phyloP scores from a whole-genome alignment of 1,284 basidiomycete species.

The Naganishia albida region DNA sequence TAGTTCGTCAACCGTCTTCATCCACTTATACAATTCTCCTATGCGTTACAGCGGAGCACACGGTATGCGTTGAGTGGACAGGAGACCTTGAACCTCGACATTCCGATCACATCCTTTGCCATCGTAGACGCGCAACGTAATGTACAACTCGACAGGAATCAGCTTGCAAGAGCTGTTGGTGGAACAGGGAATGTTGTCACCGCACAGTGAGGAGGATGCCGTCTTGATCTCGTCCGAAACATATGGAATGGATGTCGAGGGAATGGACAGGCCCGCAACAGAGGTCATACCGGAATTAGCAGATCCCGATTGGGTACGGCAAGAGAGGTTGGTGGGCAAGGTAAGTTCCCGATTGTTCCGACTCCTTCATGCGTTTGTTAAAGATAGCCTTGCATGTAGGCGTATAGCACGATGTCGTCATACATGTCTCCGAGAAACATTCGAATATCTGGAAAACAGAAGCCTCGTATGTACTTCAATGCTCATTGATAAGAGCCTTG shows the following conservation, averaged over 20 bases:
- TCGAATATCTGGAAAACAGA: conserved; percentile 23
- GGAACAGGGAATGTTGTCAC: conserved; percentile 10
- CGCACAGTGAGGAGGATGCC: conserved; percentile 2
- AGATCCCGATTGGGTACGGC: conserved; percentile 3
- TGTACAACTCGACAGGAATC: conserved; percentile 19
- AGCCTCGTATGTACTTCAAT: conserved; percentile 1
- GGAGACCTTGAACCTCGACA: too few relatives aligned
- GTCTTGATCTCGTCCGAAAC: not conserved
- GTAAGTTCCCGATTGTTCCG: not conserved
- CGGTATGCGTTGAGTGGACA: too few relatives aligned
- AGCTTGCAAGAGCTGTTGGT: conserved; percentile 2
- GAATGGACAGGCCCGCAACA: not conserved
- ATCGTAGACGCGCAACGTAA: not conserved
- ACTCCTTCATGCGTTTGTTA: too few relatives aligned
- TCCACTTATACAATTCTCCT: not conserved
- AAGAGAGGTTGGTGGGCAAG: conserved; percentile 5
- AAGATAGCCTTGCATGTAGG: not conserved
- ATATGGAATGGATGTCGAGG: not conserved
- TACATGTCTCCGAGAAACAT: conserved; percentile 31
- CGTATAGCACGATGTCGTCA: conserved; percentile 20
- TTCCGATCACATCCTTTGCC: too few relatives aligned
- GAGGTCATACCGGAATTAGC: conserved; percentile 7
- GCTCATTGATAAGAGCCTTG: not conserved
- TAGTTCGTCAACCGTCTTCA: not conserved
- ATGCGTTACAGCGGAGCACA: too few relatives aligned